Base-by-base conservation (phyloP, 345 rosid species). In the Cochlearia excelsa region DNA sequence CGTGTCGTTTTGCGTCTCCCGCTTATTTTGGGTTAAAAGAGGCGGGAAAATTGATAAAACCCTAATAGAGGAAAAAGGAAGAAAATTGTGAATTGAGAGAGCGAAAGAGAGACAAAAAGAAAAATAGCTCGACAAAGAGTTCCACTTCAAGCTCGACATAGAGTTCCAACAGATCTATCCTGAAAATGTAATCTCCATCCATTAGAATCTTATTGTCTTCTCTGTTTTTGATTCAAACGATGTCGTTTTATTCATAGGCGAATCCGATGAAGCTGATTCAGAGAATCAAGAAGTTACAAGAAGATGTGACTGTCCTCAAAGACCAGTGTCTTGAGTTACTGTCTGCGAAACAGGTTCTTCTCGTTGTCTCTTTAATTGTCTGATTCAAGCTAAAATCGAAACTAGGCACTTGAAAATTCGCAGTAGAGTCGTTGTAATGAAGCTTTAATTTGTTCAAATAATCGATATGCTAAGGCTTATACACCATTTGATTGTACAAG, bases 251-350 rank as follows among this genome's bases (percentile, higher is more conserved):
- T 9, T 9, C 58, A 55, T n/a, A 91, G 98, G 88, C 92, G 7
- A 91, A 91, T 74, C 98, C 96, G 4, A 78, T 79, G 80, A 84
- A 86, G 80, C 77, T 88, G 63, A 80, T 80, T 55, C 77, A 75
- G 38, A 79, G 95, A 68, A 79, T 88, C 30, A 82, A 88, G 84
- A 88, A 88, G 75, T 40, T 88, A 2, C 88, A 80, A 68, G 96
- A 83, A 23, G 96, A 88, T n/a, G 62, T 88, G 16, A 59, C 79
- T 4, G 40, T 41, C 7, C 68, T 88, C 61, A 83, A 81, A 69
- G 84, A 83, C 57, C 92, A 88, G 55, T 92, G 96, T 74, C 83
- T 80, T 3, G 84, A 84, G 63, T 95, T 92, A 49, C 78, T 92
- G 26, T 79, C 85, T 0, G 95, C 95, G 49, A 92, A 92, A 59